Conservation (phyloP, 306 rosid genomes). For the Hippophae tibetana region DNA sequence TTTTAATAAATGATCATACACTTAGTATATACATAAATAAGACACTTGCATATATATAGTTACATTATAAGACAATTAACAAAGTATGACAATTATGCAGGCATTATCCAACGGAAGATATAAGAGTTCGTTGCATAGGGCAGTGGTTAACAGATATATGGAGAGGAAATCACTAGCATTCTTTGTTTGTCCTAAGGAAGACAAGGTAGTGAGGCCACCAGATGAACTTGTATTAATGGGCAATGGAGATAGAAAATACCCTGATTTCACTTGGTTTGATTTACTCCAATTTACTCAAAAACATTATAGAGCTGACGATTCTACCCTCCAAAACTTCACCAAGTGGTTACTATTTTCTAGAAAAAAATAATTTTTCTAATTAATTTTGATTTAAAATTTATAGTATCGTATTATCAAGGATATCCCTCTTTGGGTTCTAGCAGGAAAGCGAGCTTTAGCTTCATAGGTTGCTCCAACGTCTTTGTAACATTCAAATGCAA, state of each 20-base stretch:
- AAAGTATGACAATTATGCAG: neutral
- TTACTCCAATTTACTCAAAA: slow-evolving; percentile 2
- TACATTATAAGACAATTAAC: neutral
- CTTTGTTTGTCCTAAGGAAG: slow-evolving; percentile 16
- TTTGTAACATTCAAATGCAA: too few species aligned
- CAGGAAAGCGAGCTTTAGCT: too few species aligned
- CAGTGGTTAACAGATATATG: slow-evolving; percentile 10
- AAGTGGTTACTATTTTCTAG: neutral
- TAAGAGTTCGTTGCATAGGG: slow-evolving; percentile 20
- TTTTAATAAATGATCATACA: too few species aligned
- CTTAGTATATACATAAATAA: neutral
- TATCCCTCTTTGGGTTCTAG: too few species aligned
- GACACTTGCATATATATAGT: neutral
- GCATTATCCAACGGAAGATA: slow-evolving; percentile 14
- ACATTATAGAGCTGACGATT: slow-evolving; percentile 4
- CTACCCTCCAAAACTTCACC: slow-evolving; percentile 11
- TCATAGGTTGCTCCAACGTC: too few species aligned
- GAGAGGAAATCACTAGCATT: slow-evolving; percentile 12
- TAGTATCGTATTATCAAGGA: too few species aligned
- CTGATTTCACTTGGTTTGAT: slow-evolving; percentile 16
- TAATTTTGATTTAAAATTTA: too few species aligned
- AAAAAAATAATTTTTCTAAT: too few species aligned
- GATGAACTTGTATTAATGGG: slow-evolving; percentile 2
- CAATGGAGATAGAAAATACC: slow-evolving; percentile 7
- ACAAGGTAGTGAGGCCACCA: slow-evolving; percentile 20